Conservation (phyloP, 2,329 filamentous ascomycete species). For the Graphiopsis chlorocephala region DNA sequence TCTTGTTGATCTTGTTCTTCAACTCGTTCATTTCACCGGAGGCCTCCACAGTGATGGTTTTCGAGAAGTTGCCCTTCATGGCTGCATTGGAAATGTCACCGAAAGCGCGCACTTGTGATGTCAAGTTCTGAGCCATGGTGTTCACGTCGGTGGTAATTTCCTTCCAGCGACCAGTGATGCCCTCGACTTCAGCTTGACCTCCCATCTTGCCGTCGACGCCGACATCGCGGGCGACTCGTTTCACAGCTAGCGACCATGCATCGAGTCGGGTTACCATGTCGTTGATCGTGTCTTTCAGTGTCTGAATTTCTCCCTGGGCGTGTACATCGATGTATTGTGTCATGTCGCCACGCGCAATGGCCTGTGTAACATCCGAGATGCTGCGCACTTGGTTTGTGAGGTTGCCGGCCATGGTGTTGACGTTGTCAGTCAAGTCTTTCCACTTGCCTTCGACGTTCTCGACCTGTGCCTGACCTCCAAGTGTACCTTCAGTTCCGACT, state of each 20-base stretch:
- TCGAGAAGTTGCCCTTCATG: conserved; percentile 94
- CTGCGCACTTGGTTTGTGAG: conserved; percentile 71
- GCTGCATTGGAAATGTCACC: conserved; percentile 98
- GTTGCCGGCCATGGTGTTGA: conserved; percentile 66
- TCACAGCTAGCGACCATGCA: conserved; percentile 93
- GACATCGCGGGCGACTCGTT: conserved; percentile 92
- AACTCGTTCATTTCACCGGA: conserved; percentile 99
- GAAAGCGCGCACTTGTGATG: conserved; percentile 95
- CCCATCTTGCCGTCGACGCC: conserved; percentile 98
- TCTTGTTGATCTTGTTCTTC: conserved; percentile 98
- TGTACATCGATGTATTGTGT: conserved; percentile 94
- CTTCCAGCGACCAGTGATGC: conserved; percentile 92
- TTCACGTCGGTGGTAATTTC: conserved; percentile 97
- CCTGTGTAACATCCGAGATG: conserved; percentile 91
- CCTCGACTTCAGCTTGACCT: conserved; percentile 90
- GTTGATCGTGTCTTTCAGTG: conserved; percentile 94
- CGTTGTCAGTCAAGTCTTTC: conserved; percentile 65
- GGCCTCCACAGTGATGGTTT: conserved; percentile 93
- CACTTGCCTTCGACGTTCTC: conserved; percentile 66
- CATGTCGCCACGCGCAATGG: conserved; percentile 93
- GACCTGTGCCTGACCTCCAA: conserved; percentile 63
- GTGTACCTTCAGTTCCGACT: conserved; percentile 62
- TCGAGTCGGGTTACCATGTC: conserved; percentile 97
- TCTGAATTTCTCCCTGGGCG: conserved; percentile 89
- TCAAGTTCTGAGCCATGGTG: conserved; percentile 80